These are phyloP conservation scores for Candida verbasci DNA, from an alignment of 805 yeast genomes.

Conservation along the genomic window DNA sequence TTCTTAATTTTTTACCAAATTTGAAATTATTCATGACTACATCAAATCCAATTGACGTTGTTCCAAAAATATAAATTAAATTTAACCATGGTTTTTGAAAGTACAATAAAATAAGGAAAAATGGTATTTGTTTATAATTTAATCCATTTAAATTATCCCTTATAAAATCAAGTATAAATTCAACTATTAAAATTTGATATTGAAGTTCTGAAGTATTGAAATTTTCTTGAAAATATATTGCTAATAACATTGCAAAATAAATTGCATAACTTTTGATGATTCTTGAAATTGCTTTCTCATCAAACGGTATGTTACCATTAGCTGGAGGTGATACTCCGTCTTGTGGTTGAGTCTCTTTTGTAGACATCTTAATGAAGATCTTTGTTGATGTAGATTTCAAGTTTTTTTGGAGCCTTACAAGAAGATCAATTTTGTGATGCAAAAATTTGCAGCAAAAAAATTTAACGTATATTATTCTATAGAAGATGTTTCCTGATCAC, in stretches of 20 bases:
- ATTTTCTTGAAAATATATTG: conserved; percentile 3
- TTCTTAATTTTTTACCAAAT: neutral
- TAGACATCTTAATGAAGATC: too few relatives aligned
- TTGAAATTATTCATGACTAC: neutral
- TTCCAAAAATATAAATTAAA: conserved; percentile 3
- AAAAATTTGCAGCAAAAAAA: too few relatives aligned
- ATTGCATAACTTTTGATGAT: conserved; percentile 2
- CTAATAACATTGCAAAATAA: conserved; percentile 1
- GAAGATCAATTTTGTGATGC: too few relatives aligned
- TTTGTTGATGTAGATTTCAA: too few relatives aligned
- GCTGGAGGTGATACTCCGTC: neutral
- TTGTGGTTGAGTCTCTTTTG: too few relatives aligned
- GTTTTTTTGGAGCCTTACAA: too few relatives aligned
- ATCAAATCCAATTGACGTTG: conserved; percentile 4
- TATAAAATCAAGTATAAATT: conserved; percentile 5
- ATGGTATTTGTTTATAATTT: conserved; percentile 4
- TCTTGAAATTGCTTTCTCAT: neutral
- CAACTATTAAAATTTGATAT: conserved; percentile 4
- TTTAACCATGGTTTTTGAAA: conserved; percentile 2
- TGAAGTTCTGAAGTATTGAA: conserved; percentile 1
- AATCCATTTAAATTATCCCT: conserved; percentile 1
- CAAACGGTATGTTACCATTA: neutral
- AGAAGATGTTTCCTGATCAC: too few relatives aligned
- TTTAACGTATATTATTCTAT: too few relatives aligned
- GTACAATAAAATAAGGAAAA: conserved; percentile 1